phyloP scores from a whole-genome alignment of 345 rosid species.

The Carallia brachiata region DNA sequence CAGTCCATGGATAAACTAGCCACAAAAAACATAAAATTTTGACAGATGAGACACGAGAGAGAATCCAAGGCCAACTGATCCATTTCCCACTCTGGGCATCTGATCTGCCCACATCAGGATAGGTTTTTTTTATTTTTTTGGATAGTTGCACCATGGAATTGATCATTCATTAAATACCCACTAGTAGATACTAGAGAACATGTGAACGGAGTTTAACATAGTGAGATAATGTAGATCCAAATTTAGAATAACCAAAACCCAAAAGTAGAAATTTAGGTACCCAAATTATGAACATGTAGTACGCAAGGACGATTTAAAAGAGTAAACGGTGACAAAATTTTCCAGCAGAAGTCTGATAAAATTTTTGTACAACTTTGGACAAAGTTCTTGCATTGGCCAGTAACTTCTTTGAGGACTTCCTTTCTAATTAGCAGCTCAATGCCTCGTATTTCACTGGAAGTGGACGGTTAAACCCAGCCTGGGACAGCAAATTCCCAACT shows the following conservation, averaged over 20 bases:
- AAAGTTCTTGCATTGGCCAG: conserved; percentile 40
- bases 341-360: conserved; percentile 28
- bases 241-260: background rate
- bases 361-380: conserved; percentile 39
- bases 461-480: conserved; percentile 73
- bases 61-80: conserved; percentile 27
- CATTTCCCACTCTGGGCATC: background rate
- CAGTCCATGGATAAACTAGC: conserved; percentile 30
- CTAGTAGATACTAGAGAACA: background rate
- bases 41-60: conserved; percentile 19
- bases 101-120: background rate
- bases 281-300: conserved; percentile 43
- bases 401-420: conserved; percentile 15
- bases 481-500: conserved; percentile 71
- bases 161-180: background rate
- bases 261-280: conserved; percentile 22
- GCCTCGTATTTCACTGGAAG: conserved; percentile 83
- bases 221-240: background rate
- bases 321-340: conserved; percentile 52
- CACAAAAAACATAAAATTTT: conserved; percentile 11
- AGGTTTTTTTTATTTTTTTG: too few relatives aligned
- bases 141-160: background rate
- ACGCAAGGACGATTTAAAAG: conserved; percentile 1
- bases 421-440: conserved; percentile 58
- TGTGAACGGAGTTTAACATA: background rate